These are phyloP conservation scores for Coelastrella sp. DNA, from an alignment of 139 green algal species.

Conservation along the genomic window DNA sequence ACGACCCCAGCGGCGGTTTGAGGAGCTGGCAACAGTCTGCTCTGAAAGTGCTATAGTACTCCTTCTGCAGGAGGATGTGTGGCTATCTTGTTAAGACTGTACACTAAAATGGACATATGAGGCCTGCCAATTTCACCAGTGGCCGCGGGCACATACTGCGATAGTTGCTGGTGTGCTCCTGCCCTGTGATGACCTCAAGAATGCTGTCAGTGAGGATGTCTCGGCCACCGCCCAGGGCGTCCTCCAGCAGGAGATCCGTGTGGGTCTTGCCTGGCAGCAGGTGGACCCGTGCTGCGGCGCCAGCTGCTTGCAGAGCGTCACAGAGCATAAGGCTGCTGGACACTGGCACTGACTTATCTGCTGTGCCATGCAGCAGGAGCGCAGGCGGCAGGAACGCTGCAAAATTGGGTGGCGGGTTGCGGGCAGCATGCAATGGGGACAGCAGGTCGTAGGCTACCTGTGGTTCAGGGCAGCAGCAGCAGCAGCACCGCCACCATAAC, in stretches of 20 bases:
- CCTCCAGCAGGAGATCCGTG: slow-evolving; percentile 70
- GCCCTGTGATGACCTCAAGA: slow-evolving; percentile 54
- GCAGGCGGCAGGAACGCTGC: slow-evolving; percentile 25
- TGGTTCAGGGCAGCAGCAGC: slow-evolving; percentile 44
- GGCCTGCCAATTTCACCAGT: slow-evolving; percentile 57
- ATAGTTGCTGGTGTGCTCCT: slow-evolving; percentile 21
- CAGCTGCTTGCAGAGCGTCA: slow-evolving; percentile 66
- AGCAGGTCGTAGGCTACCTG: slow-evolving; percentile 65
- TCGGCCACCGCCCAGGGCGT: slow-evolving; percentile 65
- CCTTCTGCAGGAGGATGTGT: too few species aligned
- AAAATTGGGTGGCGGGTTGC: slow-evolving; percentile 2
- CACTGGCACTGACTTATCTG: slow-evolving; percentile 82
- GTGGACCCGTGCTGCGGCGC: background rate
- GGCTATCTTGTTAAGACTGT: background rate
- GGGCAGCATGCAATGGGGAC: slow-evolving; percentile 72
- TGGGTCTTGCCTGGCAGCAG: slow-evolving; percentile 70
- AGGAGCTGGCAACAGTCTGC: too few species aligned
- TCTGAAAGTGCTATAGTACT: too few species aligned
- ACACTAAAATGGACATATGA: slow-evolving; percentile 64
- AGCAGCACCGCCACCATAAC: background rate
- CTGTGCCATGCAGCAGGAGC: slow-evolving; percentile 85
- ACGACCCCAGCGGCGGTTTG: too few species aligned
- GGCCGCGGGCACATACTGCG: slow-evolving; percentile 53
- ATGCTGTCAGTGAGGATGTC: slow-evolving; percentile 68
- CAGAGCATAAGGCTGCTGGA: slow-evolving; percentile 68